Evolutionary conservation across 169 alveolate genomes (phyloP).

Genomic region (Theileria sp.): DNA sequence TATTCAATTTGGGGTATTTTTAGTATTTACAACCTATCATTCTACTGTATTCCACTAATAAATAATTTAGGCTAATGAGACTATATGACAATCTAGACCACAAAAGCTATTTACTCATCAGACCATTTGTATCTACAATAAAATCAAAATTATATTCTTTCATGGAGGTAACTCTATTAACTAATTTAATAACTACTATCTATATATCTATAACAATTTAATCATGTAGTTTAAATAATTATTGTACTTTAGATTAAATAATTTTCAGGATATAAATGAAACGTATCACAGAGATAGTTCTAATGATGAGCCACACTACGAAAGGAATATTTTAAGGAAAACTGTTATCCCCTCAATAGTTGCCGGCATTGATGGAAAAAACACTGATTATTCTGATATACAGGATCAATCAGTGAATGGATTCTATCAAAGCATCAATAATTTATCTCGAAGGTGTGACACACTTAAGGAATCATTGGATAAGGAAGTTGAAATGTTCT

Average conservation of each 20-base stretch:
- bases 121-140: slow-evolving; percentile 38
- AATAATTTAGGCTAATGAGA: slow-evolving; percentile 36
- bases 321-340: slow-evolving; percentile 39
- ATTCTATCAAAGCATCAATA: slow-evolving; percentile 18
- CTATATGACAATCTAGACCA: slow-evolving; percentile 36
- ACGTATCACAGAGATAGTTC: slow-evolving; percentile 44
- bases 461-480: background rate
- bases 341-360: slow-evolving; percentile 34
- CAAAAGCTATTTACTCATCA: slow-evolving; percentile 27
- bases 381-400: background rate
- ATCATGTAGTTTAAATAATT: background rate
- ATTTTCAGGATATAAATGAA: slow-evolving; percentile 25
- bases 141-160: slow-evolving; percentile 30
- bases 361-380: background rate
- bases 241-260: background rate
- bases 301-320: slow-evolving; percentile 23
- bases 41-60: background rate
- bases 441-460: slow-evolving; percentile 26
- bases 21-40: background rate
- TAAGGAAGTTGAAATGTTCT: slow-evolving; percentile 40
- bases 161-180: slow-evolving; percentile 27
- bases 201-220: background rate
- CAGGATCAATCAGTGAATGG: background rate
- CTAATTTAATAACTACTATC: background rate
- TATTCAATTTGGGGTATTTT: slow-evolving; percentile 38